Evolutionary conservation across 768 basidiomycete species (phyloP).

Genomic region (Mycena olivaceomarginata): DNA sequence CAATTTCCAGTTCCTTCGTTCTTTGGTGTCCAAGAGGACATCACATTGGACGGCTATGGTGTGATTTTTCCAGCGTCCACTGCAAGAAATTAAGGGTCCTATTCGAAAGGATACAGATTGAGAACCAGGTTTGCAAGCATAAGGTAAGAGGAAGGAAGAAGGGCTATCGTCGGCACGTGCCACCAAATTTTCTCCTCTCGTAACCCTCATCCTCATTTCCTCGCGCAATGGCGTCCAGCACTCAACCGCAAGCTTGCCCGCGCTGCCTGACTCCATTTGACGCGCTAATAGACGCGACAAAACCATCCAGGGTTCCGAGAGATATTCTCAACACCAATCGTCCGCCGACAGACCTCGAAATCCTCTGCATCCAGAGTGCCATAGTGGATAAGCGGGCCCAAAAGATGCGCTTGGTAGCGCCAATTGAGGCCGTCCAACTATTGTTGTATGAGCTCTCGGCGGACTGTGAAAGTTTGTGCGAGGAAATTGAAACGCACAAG

Average conservation of each 20-base stretch:
- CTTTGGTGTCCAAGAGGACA: too few species aligned
- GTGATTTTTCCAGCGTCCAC: too few species aligned
- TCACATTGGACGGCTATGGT: too few species aligned
- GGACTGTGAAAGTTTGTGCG: conserved; percentile 2
- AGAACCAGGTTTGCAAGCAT: too few species aligned
- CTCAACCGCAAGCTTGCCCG: neutral
- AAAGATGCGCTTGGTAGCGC: conserved; percentile 3
- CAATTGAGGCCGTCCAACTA: conserved; percentile 3
- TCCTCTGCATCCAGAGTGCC: neutral
- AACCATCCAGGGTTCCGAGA: neutral
- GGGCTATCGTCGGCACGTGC: too few species aligned
- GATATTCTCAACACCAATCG: conserved; percentile 27
- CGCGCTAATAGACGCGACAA: neutral
- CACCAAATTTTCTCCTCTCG: too few species aligned
- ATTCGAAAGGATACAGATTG: too few species aligned
- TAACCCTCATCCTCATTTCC: conserved; percentile 12
- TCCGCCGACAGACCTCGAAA: conserved; percentile 7
- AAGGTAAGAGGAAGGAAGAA: too few species aligned
- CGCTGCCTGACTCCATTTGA: neutral
- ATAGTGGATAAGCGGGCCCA: neutral
- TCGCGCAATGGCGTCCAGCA: neutral
- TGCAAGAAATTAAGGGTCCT: too few species aligned
- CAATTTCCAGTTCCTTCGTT: too few species aligned
- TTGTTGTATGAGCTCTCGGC: neutral
- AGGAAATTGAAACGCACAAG: conserved; percentile 11